Conservation (phyloP, 768 basidiomycete genomes). For the Panaeolus cyanescens region DNA sequence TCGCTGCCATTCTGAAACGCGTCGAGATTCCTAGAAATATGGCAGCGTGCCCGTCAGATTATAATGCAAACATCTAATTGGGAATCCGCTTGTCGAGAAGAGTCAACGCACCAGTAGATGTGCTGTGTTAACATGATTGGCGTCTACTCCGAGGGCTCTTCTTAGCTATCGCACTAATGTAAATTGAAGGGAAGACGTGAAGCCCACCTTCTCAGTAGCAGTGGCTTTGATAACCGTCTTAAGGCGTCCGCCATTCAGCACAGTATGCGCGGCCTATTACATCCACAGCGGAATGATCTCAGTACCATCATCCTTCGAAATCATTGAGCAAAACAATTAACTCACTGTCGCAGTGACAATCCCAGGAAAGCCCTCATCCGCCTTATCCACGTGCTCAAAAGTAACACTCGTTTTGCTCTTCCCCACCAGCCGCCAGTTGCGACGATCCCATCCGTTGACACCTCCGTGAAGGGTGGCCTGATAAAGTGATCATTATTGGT, state of each 20-base stretch:
- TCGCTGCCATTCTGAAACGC: constrained; percentile 45
- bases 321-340: constrained; percentile 38
- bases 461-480: constrained; percentile 60
- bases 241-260: constrained; percentile 43
- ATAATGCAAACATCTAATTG: no score
- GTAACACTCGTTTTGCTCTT: constrained; percentile 49
- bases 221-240: constrained; percentile 45
- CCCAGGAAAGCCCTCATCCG: constrained; percentile 58
- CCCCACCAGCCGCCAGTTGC: constrained; percentile 53
- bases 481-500: constrained; percentile 9
- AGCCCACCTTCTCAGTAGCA: constrained; percentile 41
- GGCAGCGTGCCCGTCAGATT: no score
- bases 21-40: constrained; percentile 49
- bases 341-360: constrained; percentile 41
- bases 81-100: no score
- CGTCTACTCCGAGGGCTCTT: no score
- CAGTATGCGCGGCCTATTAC: constrained; percentile 52
- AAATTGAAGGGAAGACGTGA: not conserved
- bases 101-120: constrained; percentile 44
- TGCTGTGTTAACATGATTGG: constrained; percentile 62
- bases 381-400: constrained; percentile 52
- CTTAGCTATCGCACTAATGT: no score
- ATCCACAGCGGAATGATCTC: not conserved
- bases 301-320: not conserved
- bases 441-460: constrained; percentile 55